Percentiles rank a stretch among this genome's conserved stretches.
These are phyloP conservation scores for Thalassiosira mediterranea DNA, from an alignment of 352 stramenopile genomes.

Conservation along the genomic window DNA sequence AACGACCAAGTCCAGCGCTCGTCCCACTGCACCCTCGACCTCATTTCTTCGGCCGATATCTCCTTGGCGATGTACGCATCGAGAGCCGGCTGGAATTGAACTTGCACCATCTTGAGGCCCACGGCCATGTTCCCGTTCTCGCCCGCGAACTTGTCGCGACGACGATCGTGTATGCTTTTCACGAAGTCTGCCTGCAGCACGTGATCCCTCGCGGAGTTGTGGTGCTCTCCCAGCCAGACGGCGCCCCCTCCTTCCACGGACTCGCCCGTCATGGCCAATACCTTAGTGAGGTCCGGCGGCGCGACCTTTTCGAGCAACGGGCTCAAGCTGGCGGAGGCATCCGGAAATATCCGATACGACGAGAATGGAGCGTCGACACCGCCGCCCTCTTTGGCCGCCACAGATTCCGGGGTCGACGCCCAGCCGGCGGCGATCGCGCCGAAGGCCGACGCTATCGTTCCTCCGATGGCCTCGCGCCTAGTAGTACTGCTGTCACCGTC, in stretches of 20 bases:
- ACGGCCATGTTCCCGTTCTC: conserved; percentile 57
- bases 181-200: conserved; percentile 64
- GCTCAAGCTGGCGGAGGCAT: conserved; percentile 37
- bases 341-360: conserved; percentile 50
- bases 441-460: no score
- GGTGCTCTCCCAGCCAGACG: conserved; percentile 78
- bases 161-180: conserved; percentile 40
- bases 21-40: conserved; percentile 62
- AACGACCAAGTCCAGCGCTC: conserved; percentile 76
- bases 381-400: no score
- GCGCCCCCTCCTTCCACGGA: conserved; percentile 27
- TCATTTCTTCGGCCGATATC: conserved; percentile 58
- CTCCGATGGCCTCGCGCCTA: no score
- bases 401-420: no score
- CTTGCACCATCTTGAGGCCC: conserved; percentile 75
- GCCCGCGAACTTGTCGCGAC: conserved; percentile 3
- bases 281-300: conserved; percentile 13
- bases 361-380: no score
- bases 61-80: conserved; percentile 62
- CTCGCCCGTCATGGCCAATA: conserved; percentile 19
- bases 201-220: conserved; percentile 73
- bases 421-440: no score
- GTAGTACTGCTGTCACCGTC: no score
- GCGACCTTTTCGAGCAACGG: conserved; percentile 32
- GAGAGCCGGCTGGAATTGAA: conserved; percentile 68